These are phyloP conservation scores for Brassica nigra DNA, from an alignment of 345 rosid genomes.

Conservation along the genomic window DNA sequence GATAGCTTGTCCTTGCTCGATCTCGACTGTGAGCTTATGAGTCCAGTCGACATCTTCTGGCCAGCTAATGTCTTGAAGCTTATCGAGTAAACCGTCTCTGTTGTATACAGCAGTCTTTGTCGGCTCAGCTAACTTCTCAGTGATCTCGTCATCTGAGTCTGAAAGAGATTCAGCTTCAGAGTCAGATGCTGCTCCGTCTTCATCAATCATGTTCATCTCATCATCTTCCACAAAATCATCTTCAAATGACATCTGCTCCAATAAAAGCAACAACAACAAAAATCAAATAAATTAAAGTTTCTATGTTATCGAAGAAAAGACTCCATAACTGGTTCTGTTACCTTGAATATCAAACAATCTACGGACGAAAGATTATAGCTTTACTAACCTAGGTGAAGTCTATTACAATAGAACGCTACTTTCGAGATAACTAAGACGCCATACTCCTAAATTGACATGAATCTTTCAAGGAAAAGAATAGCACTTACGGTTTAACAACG, in stretches of 20 bases:
- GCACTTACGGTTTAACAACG: neutral
- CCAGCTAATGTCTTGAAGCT: constrained; percentile 82
- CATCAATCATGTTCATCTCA: constrained; percentile 47
- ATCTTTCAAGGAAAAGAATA: neutral
- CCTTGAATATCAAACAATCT: neutral
- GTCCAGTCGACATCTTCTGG: constrained; percentile 69
- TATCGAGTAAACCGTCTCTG: constrained; percentile 66
- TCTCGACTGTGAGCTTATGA: constrained; percentile 62
- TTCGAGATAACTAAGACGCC: neutral
- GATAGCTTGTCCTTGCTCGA: constrained; percentile 66
- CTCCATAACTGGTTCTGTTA: neutral
- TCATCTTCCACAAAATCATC: constrained; percentile 49
- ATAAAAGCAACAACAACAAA: neutral
- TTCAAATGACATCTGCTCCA: constrained; percentile 37
- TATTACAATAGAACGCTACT: neutral
- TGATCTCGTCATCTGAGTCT: constrained; percentile 63
- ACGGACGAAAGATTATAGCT: neutral
- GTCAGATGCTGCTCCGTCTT: constrained; percentile 35
- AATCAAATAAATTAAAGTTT: neutral
- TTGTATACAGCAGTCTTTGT: constrained; percentile 57
- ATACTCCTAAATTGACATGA: neutral
- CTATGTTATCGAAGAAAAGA: neutral
- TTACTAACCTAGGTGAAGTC: neutral
- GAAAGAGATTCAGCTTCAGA: constrained; percentile 57
- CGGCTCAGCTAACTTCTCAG: constrained; percentile 59